phyloP scores from a whole-genome alignment of 179 eudicot genomes.

The Actinidia polygama region DNA sequence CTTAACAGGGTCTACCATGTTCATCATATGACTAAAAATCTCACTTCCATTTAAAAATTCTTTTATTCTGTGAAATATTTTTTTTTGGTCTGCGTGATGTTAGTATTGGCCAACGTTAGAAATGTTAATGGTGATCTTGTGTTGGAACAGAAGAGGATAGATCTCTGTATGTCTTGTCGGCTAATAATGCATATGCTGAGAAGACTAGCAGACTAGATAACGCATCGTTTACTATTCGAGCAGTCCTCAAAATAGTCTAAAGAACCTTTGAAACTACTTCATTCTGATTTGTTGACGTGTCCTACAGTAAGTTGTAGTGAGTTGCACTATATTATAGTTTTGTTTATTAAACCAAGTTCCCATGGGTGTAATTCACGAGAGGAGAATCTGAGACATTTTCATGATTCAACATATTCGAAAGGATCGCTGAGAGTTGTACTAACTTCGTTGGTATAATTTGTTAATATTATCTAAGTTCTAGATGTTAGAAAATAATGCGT shows the following conservation, averaged over 20 bases:
- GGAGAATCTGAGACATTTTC: background rate
- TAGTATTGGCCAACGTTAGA: background rate
- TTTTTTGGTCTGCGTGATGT: conserved; percentile 12
- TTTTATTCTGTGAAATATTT: conserved; percentile 13
- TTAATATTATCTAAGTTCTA: too few species aligned
- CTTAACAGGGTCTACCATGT: conserved; percentile 27
- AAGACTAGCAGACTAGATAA: background rate
- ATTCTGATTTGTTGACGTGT: conserved; percentile 5
- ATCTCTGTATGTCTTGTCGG: conserved; percentile 12
- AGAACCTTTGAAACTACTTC: background rate
- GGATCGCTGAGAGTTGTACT: background rate
- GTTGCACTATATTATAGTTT: background rate
- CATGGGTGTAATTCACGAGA: conserved; percentile 6
- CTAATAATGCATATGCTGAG: background rate
- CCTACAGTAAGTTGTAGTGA: background rate
- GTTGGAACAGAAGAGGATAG: background rate
- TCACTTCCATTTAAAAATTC: background rate
- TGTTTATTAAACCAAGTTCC: conserved; percentile 8
- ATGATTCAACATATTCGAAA: background rate
- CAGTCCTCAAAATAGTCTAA: background rate
- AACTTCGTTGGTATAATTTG: too few species aligned
- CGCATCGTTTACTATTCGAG: background rate
- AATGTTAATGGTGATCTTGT: background rate
- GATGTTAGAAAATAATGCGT: too few species aligned
- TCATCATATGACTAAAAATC: conserved; percentile 20